Base-by-base conservation (phyloP, 2,329 filamentous ascomycete species). In the Fusarium albidum region DNA sequence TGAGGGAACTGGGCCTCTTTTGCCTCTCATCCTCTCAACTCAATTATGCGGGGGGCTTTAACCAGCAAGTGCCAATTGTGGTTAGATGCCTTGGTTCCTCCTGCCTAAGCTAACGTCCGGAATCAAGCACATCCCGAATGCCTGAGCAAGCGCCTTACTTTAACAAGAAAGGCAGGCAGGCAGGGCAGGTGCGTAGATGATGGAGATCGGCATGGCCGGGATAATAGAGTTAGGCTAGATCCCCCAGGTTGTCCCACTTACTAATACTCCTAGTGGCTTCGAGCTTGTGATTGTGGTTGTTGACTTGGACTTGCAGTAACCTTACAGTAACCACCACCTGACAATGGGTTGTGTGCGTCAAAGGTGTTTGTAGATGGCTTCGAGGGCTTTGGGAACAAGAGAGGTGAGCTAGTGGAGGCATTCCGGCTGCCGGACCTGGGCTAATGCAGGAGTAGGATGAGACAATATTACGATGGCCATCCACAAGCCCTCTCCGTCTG, bases 161-260 rank as follows among this genome's bases (percentile, higher is more conserved):
- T n/a, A n/a, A n/a, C n/a, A n/a, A n/a, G n/a, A n/a, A n/a, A n/a
- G n/a, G n/a, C n/a, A n/a, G n/a, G n/a, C n/a, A n/a, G n/a, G n/a
- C n/a, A n/a, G n/a, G n/a, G n/a, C 15, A 15, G 34, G 33, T 39
- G 29, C 34, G 32, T 39, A 34, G 35, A 17, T 45, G 48, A 38
- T 39, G 31, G 38, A 35, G 49, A 61, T 61, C 33, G 53, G 38
- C 28, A 48, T 41, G 41, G 17, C 28, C 37, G n/a, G 41, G 45
- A 28, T 54, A 35, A 49, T 54, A 35, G 47, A 42, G 47, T 43
- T 60, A 31, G 27, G 32, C 44, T 18, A 54, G 28, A 39, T 25
- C 31, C 42, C 32, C 26, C n/a, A 32, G 43, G 13, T 26, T 37
- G 21, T 28, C 32, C 17, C 43, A 37, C 45, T 45, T n/a, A 27